phyloP scores from a whole-genome alignment of 208 protist species.

The Trypanosoma theileri region DNA sequence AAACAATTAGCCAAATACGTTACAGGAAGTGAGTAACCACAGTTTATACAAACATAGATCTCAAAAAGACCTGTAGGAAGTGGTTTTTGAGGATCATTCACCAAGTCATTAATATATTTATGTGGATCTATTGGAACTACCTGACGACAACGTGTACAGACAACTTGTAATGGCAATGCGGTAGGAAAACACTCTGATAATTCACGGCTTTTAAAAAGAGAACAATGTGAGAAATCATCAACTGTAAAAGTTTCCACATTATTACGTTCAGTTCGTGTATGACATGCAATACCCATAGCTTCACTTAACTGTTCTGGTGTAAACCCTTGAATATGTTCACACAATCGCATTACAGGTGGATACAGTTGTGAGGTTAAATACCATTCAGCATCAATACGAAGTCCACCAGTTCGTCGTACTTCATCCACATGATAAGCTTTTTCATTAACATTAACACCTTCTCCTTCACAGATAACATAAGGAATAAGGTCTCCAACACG shows the following conservation, averaged over 20 bases:
- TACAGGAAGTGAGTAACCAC: conserved; percentile 48
- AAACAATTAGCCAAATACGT: conserved; percentile 84
- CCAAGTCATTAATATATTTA: conserved; percentile 61
- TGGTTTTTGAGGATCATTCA: conserved; percentile 21
- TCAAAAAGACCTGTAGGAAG: conserved; percentile 42
- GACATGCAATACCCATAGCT: conserved; percentile 76
- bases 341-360: conserved; percentile 94
- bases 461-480: conserved; percentile 95
- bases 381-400: conserved; percentile 93
- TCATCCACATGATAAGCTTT: conserved; percentile 90
- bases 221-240: conserved; percentile 75
- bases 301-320: conserved; percentile 77
- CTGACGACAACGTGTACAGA: conserved; percentile 63
- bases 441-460: conserved; percentile 53
- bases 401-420: conserved; percentile 50
- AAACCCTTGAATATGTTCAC: conserved; percentile 92
- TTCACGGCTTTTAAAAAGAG: conserved; percentile 66
- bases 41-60: conserved; percentile 77
- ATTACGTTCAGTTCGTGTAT: conserved; percentile 27
- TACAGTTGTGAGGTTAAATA: conserved; percentile 94
- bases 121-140: conserved; percentile 82
- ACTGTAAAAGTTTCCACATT: conserved; percentile 21
- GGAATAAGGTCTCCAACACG: conserved; percentile 95
- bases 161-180: conserved; percentile 68
- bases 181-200: conserved; percentile 78